Evolutionary conservation across 805 yeast species (phyloP), one percentile per base, ranked within the genome.

Genomic region (Barnettozyma siamensis): DNA sequence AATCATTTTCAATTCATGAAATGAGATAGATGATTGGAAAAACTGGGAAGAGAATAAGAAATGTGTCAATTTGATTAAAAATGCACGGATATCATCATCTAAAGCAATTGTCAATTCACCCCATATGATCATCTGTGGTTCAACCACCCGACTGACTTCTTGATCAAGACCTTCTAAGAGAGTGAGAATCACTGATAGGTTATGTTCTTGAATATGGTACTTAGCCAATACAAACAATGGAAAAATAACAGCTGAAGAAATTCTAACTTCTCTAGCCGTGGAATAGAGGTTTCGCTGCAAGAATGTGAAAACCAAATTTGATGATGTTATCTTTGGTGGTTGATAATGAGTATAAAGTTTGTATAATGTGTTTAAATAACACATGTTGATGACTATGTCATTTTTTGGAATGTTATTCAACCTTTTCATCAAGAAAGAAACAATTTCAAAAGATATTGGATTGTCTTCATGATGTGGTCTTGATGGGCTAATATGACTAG

Each of bases 1-100:
- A 11, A 84, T 70, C 27, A 70, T 63, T 18, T 75, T 63, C 4
- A 91, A 63, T 42, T 78, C 76, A 53, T 80, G 81, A 47, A 79
- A 78, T 0, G 88, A 88, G 50, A 84, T 65, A 50, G 86, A 77
- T 1, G 80, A 74, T 46, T 78, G 79, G 51, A 81, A 83, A 39
- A 76, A 77, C 56, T 80, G 80, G 3, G 67, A 53, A 15, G 83
- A 83, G 5, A 82, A 83, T 46, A 88, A 67, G 19, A 76, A 72
- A 43, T 79, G 82, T 7, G 88, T 70, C 28, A 91, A 58, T 49
- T 78, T 78, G 37, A 83, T 67, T 19, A 87, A 63, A 16, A 85
- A 65, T 1, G 78, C 75, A 56, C 84, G 83, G 32, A 83, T 67
- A 34, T 84, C 88, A 7, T 87, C 93, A 6, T 72, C 69, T 6